A percentile compares a stretch with the other conserved stretches of the same genome.
Evolutionary conservation across 1,284 basidiomycete species (phyloP).

Genomic region (Ceratobasidium theobromae): DNA sequence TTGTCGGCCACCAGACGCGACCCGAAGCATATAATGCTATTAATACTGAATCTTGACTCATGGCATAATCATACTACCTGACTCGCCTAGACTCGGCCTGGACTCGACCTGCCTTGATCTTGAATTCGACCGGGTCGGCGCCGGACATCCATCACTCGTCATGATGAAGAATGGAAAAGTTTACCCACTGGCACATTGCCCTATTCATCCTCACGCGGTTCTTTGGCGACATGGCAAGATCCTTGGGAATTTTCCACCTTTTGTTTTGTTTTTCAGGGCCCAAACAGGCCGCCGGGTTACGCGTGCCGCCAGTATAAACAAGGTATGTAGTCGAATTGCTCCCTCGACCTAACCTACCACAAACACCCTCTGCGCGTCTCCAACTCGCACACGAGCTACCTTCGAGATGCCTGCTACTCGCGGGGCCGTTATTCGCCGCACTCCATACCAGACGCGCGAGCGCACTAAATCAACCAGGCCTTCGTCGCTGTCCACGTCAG

Average conservation of each 20-base stretch:
- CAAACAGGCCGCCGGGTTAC: constrained; percentile 2
- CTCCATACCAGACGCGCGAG: constrained; percentile 9
- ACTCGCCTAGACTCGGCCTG: not conserved
- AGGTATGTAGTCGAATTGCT: not conserved
- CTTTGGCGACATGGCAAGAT: not conserved
- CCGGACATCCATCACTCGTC: too few relatives aligned
- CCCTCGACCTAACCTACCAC: not conserved
- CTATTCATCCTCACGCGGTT: not conserved
- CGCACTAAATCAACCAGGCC: constrained; percentile 15
- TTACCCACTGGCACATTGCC: too few relatives aligned
- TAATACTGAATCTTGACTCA: too few relatives aligned
- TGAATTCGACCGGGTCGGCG: too few relatives aligned
- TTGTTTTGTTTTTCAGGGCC: constrained; percentile 1
- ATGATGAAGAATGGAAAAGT: too few relatives aligned
- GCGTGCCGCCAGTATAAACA: not conserved
- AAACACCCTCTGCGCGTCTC: constrained; percentile 7
- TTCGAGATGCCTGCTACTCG: too few relatives aligned
- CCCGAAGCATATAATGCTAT: too few relatives aligned
- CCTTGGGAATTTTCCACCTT: not conserved
- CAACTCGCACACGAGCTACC: not conserved
- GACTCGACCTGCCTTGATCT: not conserved
- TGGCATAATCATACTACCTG: too few relatives aligned
- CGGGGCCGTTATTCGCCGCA: too few relatives aligned
- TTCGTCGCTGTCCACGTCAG: not conserved
- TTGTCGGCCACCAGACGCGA: too few relatives aligned